phyloP scores from a whole-genome alignment of 169 alveolate genomes.

The Plasmodium inui region DNA sequence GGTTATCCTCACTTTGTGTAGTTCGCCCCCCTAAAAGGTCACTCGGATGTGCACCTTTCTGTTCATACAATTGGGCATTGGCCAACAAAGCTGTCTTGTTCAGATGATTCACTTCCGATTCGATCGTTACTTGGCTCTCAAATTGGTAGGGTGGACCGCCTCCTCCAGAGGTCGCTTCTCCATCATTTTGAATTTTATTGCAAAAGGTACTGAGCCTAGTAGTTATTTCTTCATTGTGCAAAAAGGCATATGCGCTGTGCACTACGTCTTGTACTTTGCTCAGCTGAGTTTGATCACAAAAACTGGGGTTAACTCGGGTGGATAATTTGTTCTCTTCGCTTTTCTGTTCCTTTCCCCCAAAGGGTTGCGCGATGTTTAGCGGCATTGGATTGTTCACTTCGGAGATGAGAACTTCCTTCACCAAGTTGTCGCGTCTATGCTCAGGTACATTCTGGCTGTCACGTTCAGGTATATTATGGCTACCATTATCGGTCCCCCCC shows the following conservation, averaged over 20 bases:
- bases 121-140: not conserved
- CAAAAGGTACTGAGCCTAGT: conserved; percentile 9
- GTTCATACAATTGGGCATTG: not conserved
- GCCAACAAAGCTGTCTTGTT: not conserved
- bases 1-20: not conserved
- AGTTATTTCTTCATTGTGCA: conserved; percentile 14
- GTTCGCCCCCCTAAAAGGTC: not conserved
- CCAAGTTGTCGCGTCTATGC: not conserved
- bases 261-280: not conserved
- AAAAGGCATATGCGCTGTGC: not conserved
- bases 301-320: not conserved
- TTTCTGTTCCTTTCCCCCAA: not conserved
- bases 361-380: not conserved
- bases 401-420: not conserved
- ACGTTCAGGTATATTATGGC: no score
- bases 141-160: not conserved
- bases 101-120: not conserved
- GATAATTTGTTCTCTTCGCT: not conserved
- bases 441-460: no score
- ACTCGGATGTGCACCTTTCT: not conserved
- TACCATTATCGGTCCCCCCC: not conserved
- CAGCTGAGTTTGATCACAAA: not conserved
- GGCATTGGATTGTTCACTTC: not conserved
- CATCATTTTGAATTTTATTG: not conserved
- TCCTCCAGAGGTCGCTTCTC: not conserved